Conservation (phyloP, 2,329 filamentous ascomycete genomes). For the Berkeleyomyces rouxiae region DNA sequence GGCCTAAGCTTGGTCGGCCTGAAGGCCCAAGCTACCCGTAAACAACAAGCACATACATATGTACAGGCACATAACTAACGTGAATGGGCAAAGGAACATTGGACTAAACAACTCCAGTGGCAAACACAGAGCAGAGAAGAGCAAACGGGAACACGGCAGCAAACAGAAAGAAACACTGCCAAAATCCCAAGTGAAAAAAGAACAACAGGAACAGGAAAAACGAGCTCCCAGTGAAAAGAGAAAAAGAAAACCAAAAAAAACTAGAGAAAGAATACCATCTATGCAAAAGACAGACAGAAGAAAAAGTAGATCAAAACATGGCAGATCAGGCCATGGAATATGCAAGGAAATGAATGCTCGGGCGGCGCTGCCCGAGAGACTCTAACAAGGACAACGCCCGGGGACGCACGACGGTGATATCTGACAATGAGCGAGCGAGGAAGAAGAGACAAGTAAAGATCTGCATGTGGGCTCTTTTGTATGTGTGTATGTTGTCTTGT, state of each 20-base stretch:
- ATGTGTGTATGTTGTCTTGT: background rate
- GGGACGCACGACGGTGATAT: too few species aligned
- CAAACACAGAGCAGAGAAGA: background rate
- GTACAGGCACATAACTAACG: too few species aligned
- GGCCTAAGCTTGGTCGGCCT: too few species aligned
- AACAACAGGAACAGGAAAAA: background rate
- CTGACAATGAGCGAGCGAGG: too few species aligned
- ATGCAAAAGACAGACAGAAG: conserved; percentile 1
- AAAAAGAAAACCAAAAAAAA: conserved; percentile 12
- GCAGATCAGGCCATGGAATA: background rate
- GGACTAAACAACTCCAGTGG: background rate
- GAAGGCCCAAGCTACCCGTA: too few species aligned
- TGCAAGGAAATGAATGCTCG: too few species aligned
- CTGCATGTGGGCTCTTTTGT: background rate
- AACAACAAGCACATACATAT: too few species aligned
- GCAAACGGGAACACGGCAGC: background rate
- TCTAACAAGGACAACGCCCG: too few species aligned
- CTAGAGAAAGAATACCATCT: conserved; percentile 4
- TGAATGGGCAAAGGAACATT: too few species aligned
- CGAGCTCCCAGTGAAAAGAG: background rate
- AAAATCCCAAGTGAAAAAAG: background rate
- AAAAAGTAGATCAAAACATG: conserved; percentile 10
- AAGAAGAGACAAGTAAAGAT: background rate
- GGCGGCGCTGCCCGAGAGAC: too few species aligned
- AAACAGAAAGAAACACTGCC: conserved; percentile 1